Base-by-base conservation (phyloP, 2,329 filamentous ascomycete species). In the Aspergillus sp. region DNA sequence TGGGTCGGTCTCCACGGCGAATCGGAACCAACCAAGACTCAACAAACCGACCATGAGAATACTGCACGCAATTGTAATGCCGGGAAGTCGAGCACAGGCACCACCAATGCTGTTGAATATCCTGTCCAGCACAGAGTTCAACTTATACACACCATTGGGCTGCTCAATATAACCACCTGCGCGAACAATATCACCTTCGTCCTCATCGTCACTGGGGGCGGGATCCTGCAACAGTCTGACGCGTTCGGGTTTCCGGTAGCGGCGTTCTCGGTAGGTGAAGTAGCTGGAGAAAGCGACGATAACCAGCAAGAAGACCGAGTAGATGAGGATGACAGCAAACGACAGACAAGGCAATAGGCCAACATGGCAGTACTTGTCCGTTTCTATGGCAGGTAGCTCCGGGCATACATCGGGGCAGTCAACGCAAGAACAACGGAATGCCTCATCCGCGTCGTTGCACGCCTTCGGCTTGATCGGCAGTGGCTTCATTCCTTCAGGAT, bases 341-440 rank as follows among this genome's bases (percentile, higher is more conserved):
- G 94, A 97, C 41, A 99, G 81, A 71, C 96, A 99, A 0, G 94
- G 94, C n/a, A 99, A 80, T 6, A 88, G 77, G 48, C 95, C 95
- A 42, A 99, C 92, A 66, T 89, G 86, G 75, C 95, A 99, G 25
- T 88, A 84, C 55, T 88, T 83, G 2, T 83, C 80, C 57, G 89
- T 81, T 57, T 87, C 81, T n/a, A 98, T 85, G 3, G 86, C 87
- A 0, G 92, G 90, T 17, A 99, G 83, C 67, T 88, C 86, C 0
- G 93, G 91, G 71, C 95, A 99, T 2, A 95, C 89, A 1, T 85
- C 87, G 0, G 90, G 91, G 69, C 95, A 99, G 74, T 99, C 95
- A 41, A 98, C 88, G 70, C 95, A 99, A 54, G 94, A 91, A 75
- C 95, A 99, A 60, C 91, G 87, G 77, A 92, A 98, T 62, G 85